Percentiles rank a stretch among this genome's conserved stretches.
Evolutionary conservation across 495 filamentous ascomycete species (phyloP).

Genomic region (Staphylotrichum tortipilum): DNA sequence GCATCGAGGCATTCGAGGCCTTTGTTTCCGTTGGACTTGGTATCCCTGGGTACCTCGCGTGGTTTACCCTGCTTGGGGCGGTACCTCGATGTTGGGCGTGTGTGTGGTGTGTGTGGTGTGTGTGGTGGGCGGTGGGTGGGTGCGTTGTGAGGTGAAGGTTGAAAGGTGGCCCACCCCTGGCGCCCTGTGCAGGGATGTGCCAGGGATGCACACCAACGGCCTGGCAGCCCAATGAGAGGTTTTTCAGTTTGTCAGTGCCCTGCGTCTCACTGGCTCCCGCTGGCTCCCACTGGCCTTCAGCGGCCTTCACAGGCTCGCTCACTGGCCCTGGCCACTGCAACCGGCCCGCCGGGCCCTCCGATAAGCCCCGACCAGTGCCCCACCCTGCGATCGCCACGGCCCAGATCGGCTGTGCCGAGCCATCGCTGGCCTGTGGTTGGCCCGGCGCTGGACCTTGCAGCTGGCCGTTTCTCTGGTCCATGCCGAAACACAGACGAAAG

Average conservation of each 20-base stretch:
- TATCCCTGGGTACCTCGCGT: background rate
- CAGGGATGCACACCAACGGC: background rate
- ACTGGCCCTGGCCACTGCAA: background rate
- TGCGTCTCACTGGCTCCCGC: too few relatives aligned
- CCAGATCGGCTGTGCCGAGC: background rate
- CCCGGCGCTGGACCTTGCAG: background rate
- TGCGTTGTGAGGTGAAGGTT: too few relatives aligned
- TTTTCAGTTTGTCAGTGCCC: background rate
- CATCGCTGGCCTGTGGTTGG: background rate
- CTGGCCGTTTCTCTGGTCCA: too few relatives aligned
- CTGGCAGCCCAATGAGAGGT: slow-evolving; percentile 5
- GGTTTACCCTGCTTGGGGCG: background rate
- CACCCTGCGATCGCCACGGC: background rate
- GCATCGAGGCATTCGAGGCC: background rate
- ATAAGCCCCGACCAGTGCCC: background rate
- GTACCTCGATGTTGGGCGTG: too few relatives aligned
- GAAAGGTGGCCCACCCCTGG: background rate
- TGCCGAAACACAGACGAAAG: too few relatives aligned
- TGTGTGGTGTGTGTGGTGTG: too few relatives aligned
- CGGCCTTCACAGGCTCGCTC: background rate
- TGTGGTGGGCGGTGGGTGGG: too few relatives aligned
- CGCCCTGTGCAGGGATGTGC: background rate
- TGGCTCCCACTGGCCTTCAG: too few relatives aligned
- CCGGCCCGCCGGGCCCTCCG: slow-evolving; percentile 3
- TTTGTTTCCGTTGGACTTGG: background rate